Base-by-base conservation (phyloP, 371 early-diverging fungal genomes). In the Syncephalastrum racemosum region DNA sequence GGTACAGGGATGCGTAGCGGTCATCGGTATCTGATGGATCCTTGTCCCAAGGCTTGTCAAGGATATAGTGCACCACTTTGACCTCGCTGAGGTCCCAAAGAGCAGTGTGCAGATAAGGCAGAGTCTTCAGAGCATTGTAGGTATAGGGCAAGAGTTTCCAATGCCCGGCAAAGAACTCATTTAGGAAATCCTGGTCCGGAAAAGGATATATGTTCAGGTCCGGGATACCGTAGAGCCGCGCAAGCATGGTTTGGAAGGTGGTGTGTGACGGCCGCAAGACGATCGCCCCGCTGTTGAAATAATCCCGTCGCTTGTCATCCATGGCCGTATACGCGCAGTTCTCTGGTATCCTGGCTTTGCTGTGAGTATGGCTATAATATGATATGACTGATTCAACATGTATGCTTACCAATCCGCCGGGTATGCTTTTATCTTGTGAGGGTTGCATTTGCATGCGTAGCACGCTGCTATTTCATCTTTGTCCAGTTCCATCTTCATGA, bases 181-280 rank as follows among this genome's bases (percentile, higher is more conserved):
- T 80, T 19, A 83, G 55, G 36, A 79, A 67, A 53, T 80, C 83
- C 56, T 83, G 83, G 50, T 83, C 83, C 10, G 73, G 69, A 60
- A 83, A 83, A 19, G 19, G 31, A 52, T 70, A 72, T n/a, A 42
- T 48, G 8, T 46, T 50, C 18, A 67, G 57, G 50, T 73, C 66
- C 4, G 27, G 41, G 20, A 59, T 42, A 13, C 53, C 50, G 14
- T 55, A 18, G 14, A 76, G 55, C n/a, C 50, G 24, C 13, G 60
- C 47, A 4, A 61, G 12, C 58, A 81, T 75, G 12, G 16, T 22
- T 16, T 66, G 24, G 49, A 78, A 71, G n/a, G 56, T 58, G 1
- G 31, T n/a, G 13, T 36, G 40, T 27, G 71, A 64, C 8, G 80
- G 83, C 0, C 57, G 63, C 20, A 83, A 43, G 15, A 83, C 71